phyloP scores from a whole-genome alignment of 805 yeast genomes.

The Monosporozyma siamensis region DNA sequence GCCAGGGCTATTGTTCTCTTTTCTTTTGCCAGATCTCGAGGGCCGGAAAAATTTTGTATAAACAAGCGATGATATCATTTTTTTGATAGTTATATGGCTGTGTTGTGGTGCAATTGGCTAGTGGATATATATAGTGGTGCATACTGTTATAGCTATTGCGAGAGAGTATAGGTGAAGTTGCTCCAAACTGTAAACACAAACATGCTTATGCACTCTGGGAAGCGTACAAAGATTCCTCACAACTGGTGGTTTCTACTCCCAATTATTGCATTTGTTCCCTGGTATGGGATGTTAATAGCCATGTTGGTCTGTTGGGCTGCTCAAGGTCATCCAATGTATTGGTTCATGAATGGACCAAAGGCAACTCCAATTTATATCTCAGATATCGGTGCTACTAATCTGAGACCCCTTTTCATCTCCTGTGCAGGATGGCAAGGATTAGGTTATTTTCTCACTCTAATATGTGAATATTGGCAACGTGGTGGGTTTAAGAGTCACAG shows the following conservation, averaged over 20 bases:
- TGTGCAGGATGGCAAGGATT: constrained; percentile 72
- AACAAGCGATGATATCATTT: no score
- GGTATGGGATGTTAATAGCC: constrained; percentile 90
- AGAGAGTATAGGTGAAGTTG: no score
- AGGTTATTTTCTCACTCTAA: constrained; percentile 54
- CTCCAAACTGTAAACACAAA: no score
- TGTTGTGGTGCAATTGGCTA: no score
- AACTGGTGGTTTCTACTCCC: constrained; percentile 52
- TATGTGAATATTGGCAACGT: constrained; percentile 56
- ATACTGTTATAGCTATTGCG: no score
- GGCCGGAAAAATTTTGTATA: no score
- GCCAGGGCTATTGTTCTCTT: no score
- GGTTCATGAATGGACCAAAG: constrained; percentile 39
- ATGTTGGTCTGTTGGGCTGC: constrained; percentile 67
- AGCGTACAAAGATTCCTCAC: constrained; percentile 18
- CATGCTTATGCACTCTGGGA: no score
- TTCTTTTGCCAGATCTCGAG: no score
- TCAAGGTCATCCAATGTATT: constrained; percentile 67
- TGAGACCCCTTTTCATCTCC: constrained; percentile 74
- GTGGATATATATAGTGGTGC: no score
- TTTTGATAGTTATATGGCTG: no score
- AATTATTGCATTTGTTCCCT: constrained; percentile 50
- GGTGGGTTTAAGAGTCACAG: constrained; percentile 30
- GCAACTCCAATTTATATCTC: constrained; percentile 58
- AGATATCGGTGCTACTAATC: constrained; percentile 77